Percentiles rank a stretch among this genome's conserved stretches.
Evolutionary conservation across 768 basidiomycete species (phyloP).

Genomic region (Hemileccinum impolitum): DNA sequence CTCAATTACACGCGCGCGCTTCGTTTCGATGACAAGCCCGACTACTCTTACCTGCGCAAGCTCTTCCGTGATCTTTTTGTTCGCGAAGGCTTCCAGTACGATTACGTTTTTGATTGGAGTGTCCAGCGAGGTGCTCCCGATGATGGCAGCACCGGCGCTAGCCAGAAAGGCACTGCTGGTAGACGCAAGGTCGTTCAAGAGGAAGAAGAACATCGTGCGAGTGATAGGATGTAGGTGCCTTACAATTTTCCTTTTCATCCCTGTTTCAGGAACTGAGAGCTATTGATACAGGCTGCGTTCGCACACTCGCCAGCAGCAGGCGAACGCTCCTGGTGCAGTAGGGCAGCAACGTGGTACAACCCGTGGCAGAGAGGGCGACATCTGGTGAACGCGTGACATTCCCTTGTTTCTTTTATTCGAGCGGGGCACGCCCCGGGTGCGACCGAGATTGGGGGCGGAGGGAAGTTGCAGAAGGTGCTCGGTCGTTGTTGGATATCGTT

Average conservation of each 20-base stretch:
- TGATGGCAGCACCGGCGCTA: conserved; percentile 55
- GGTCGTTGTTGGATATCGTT: conserved; percentile 34
- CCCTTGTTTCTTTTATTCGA: conserved; percentile 32
- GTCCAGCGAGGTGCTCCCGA: conserved; percentile 75
- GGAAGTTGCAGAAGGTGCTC: conserved; percentile 33
- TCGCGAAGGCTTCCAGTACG: conserved; percentile 97
- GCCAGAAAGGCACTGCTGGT: conserved; percentile 59
- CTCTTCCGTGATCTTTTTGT: conserved; percentile 98
- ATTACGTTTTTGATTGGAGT: conserved; percentile 99
- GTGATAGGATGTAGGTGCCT: conserved; percentile 73
- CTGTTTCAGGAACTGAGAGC: conserved; percentile 14
- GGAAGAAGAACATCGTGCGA: conserved; percentile 78
- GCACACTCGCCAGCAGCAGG: conserved; percentile 78
- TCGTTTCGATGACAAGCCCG: conserved; percentile 99
- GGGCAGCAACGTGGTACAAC: conserved; percentile 42
- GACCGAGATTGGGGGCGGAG: conserved; percentile 41
- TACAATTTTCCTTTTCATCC: conserved; percentile 14
- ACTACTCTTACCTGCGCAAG: conserved; percentile 99
- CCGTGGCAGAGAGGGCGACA: conserved; percentile 43
- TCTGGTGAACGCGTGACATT: conserved; percentile 39
- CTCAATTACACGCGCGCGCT: conserved; percentile 98
- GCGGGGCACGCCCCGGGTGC: conserved; percentile 42
- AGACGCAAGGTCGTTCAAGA: conserved; percentile 82
- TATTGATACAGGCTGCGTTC: conserved; percentile 66
- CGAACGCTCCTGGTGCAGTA: conserved; percentile 46